Evolutionary conservation across 2,329 filamentous ascomycete genomes (phyloP), one percentile per base, ranked within the genome.

Genomic region (Canariomyces notabilis): DNA sequence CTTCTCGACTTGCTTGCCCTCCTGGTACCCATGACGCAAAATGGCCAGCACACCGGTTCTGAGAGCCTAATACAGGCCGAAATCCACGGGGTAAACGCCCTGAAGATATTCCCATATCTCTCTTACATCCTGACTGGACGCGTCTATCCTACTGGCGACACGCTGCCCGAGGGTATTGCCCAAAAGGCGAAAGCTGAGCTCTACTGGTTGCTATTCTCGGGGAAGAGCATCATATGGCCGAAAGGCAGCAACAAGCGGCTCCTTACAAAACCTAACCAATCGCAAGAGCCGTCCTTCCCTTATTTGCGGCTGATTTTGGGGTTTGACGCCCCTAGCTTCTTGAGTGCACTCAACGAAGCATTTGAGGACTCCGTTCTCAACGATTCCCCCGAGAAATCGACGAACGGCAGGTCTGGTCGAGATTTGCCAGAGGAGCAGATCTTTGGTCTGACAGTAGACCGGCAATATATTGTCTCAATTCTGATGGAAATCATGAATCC

Each of bases 351-450:
- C 33, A 98, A 98, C 57, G 94, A 98, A 65, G 93, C 91, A 1
- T 98, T 98, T 57, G 93, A 98, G 63, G 91, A 98, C 60, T 76
- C 83, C 0, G 98, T 95, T 57, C 70, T 98, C 45, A 98, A 98
- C 58, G 87, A 90, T 52, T 78, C 82, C 6, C 75, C 80, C 2
- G 82, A 88, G 39, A 77, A 77, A 53, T 71, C 75, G 21, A 69
- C 73, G 44, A 83, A 77, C 53, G 79, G 76, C 39, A 69, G 71
- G 44, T 54, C 71, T 55, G 55, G 65, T 15, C 70, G 71, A 48
- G 75, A 81, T 44, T 60, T 81, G 46, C 73, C 77, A 0, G 80
- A 86, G 59, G 80, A 87, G 56, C 76, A 83, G 57, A 77, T 83
- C 22, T 82, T 83, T 59, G 76, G 79, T 15, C 70, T 80, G 59